Evolutionary conservation across 116 monocot genomes (phyloP), one percentile per base, ranked within the genome.

Genomic region (Zostera marina): DNA sequence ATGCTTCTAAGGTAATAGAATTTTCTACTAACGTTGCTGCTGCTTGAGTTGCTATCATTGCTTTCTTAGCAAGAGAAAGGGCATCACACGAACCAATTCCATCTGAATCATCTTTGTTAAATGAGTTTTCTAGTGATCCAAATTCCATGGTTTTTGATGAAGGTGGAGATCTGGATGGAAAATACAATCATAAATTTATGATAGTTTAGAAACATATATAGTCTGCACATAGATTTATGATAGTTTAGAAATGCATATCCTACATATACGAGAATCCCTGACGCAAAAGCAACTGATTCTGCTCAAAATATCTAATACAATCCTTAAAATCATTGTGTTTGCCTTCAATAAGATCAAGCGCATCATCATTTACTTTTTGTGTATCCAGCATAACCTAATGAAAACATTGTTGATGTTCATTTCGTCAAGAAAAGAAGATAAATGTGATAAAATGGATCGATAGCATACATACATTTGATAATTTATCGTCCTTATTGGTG

Each of bases 31-130:
- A 72, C 15, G 60, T 58, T 8, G 73, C 77, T 56, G 79, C 85
- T 69, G 66, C 66, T 69, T 58, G 64, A 6, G 85, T 68, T 16
- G 82, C 82, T 38, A 73, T 56, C 76, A 82, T 61, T 41, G 91
- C 85, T 63, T 56, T 68, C 41, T 63, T 79, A 59, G 85, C 90
- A 72, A 84, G 79, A 16, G 58, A 55, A 66, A 85, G 73, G 62
- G 60, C 75, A 60, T 76, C 74, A 0, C 39, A 60, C 22, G 73
- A 68, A 41, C 32, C 41, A 7, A 65, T 45, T 59, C 19, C 21
- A 22, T 58, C 47, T 21, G 44, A 0, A 41, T 19, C 43, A 58
- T 60, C 44, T 24, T 70, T 55, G 22, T 68, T 57, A 22, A 13
- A 19, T 41, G 19, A 51, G 16, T 45, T 7, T 64, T 41, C 16